Evolutionary conservation across 1,139 yeast species (phyloP).

Genomic region (Entelexis sorbosivorans): DNA sequence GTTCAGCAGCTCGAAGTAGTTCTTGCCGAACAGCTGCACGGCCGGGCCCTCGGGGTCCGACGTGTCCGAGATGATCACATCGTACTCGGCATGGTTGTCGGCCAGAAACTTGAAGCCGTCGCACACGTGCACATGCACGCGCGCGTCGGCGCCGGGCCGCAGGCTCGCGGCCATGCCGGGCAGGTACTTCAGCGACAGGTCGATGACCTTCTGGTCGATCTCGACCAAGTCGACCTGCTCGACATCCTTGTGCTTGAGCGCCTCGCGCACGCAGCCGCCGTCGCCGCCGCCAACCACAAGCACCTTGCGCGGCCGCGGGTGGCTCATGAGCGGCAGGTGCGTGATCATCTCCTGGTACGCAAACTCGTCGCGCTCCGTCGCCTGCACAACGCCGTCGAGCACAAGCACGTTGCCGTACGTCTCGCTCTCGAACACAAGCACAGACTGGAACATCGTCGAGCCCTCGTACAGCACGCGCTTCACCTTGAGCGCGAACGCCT

Average conservation of each 20-base stretch:
- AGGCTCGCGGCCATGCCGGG: conserved; percentile 58
- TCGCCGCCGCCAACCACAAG: conserved; percentile 91
- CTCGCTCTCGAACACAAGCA: conserved; percentile 61
- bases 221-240: conserved; percentile 74
- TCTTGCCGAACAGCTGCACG: conserved; percentile 75
- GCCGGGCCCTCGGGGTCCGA: conserved; percentile 99
- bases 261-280: conserved; percentile 82
- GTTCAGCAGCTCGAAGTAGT: conserved; percentile 61
- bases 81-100: conserved; percentile 46
- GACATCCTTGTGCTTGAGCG: conserved; percentile 61
- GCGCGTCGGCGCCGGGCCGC: conserved; percentile 52
- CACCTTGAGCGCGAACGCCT: conserved; percentile 78
- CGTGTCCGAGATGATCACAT: conserved; percentile 87
- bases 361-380: too few relatives aligned
- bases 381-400: too few relatives aligned
- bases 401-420: conserved; percentile 62
- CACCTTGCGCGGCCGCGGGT: conserved; percentile 60
- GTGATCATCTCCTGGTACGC: conserved; percentile 38
- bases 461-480: conserved; percentile 64
- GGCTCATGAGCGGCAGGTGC: conserved; percentile 67
- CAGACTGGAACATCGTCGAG: conserved; percentile 72
- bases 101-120: conserved; percentile 82
- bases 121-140: conserved; percentile 61
- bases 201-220: conserved; percentile 78
- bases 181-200: conserved; percentile 59